A percentile compares a stretch with the other conserved stretches of the same genome.
Evolutionary conservation across 768 basidiomycete species (phyloP).

Genomic region (Obba rivulosa): DNA sequence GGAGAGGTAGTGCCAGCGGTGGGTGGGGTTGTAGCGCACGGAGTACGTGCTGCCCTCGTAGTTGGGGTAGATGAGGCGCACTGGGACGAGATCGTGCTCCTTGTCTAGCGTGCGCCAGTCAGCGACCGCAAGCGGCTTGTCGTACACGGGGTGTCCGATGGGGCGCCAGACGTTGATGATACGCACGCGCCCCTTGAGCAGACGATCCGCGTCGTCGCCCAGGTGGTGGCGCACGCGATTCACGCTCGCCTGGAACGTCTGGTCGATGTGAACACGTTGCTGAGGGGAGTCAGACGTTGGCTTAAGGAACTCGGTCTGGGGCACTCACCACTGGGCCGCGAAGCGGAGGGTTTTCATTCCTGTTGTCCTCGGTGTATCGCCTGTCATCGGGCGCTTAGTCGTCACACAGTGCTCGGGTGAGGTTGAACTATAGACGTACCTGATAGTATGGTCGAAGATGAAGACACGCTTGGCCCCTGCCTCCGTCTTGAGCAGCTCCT

Average conservation of each 20-base stretch:
- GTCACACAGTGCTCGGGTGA: too few relatives aligned
- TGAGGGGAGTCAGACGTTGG: slow-evolving; percentile 11
- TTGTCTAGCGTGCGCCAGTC: slow-evolving; percentile 36
- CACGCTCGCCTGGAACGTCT: slow-evolving; percentile 33
- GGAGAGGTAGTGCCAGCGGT: slow-evolving; percentile 36
- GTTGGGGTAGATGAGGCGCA: slow-evolving; percentile 31
- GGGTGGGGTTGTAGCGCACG: slow-evolving; percentile 31
- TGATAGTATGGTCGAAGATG: slow-evolving; percentile 41
- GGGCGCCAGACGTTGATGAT: slow-evolving; percentile 47
- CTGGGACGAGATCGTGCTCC: slow-evolving; percentile 31
- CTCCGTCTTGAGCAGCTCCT: slow-evolving; percentile 34
- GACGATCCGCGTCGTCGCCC: slow-evolving; percentile 35
- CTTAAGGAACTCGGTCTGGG: too few relatives aligned
- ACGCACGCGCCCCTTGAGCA: slow-evolving; percentile 35
- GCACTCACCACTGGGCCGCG: neutral
- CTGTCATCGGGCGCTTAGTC: too few relatives aligned
- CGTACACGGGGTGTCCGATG: slow-evolving; percentile 32
- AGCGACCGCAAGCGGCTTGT: slow-evolving; percentile 36
- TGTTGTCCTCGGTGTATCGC: neutral
- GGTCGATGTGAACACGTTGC: slow-evolving; percentile 41
- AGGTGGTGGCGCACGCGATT: slow-evolving; percentile 34
- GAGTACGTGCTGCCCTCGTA: slow-evolving; percentile 30
- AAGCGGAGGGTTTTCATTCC: neutral
- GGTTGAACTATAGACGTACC: slow-evolving; percentile 21
- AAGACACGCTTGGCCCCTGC: slow-evolving; percentile 34